Percentiles rank a stretch among this genome's conserved stretches.
Evolutionary conservation across 345 rosid genomes (phyloP).

Genomic region (Populus davidiana): DNA sequence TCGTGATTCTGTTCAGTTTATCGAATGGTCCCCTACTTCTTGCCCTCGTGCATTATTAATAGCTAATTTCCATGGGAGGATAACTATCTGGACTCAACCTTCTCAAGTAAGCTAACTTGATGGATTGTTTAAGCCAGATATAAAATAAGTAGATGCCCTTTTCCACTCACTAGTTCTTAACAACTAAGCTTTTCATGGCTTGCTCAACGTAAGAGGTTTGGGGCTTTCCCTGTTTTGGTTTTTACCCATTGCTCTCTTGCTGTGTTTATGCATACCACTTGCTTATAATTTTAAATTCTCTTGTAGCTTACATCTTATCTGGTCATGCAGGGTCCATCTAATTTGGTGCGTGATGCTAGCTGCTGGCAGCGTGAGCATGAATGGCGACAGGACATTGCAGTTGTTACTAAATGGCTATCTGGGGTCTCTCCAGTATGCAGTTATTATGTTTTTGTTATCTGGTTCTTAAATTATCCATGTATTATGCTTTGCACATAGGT

Average conservation of each 20-base stretch:
- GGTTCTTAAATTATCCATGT: background rate
- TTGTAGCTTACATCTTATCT: constrained; percentile 11
- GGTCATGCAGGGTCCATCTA: constrained; percentile 69
- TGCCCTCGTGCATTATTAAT: constrained; percentile 90
- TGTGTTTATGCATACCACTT: background rate
- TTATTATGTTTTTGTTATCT: constrained; percentile 17
- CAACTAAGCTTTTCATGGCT: background rate
- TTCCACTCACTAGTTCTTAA: constrained; percentile 9
- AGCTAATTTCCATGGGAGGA: constrained; percentile 95
- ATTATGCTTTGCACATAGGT: background rate
- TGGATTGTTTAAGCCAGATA: background rate
- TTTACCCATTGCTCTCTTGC: background rate
- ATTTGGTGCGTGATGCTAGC: constrained; percentile 83
- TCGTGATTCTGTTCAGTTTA: constrained; percentile 97
- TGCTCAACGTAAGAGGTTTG: background rate
- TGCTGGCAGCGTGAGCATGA: constrained; percentile 97
- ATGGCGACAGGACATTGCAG: constrained; percentile 99
- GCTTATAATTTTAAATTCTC: constrained; percentile 7
- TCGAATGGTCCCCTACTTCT: constrained; percentile 97
- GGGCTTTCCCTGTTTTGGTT: background rate
- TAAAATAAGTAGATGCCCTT: constrained; percentile 6
- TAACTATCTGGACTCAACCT: constrained; percentile 96
- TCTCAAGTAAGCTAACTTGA: constrained; percentile 54
- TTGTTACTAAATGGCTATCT: constrained; percentile 90
- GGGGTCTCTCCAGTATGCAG: constrained; percentile 87